A percentile compares a stretch with the other conserved stretches of the same genome.
Evolutionary conservation across 2,329 filamentous ascomycete genomes (phyloP).

Genomic region (Zymoseptoria ardabiliae): DNA sequence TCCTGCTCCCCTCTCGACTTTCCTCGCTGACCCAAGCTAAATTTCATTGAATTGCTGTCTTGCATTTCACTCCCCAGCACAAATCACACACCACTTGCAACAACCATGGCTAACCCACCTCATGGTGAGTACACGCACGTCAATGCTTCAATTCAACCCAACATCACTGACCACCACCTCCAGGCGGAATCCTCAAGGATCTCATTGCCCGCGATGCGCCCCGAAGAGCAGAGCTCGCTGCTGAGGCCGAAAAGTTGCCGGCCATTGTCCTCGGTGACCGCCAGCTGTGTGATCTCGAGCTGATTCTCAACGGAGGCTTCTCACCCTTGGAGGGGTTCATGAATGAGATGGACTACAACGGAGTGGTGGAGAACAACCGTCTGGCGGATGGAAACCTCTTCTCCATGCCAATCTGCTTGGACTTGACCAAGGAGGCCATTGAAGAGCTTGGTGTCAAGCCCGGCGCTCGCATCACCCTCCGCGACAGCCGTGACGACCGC

Average conservation of each 20-base stretch:
- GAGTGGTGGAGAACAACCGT: constrained; percentile 81
- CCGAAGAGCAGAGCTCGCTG: constrained; percentile 67
- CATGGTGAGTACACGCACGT: constrained; percentile 35
- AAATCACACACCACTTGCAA: constrained; percentile 4
- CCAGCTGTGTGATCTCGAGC: constrained; percentile 93
- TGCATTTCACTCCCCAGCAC: neutral
- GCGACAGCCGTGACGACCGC: constrained; percentile 92
- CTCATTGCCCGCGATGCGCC: constrained; percentile 87
- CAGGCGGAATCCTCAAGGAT: constrained; percentile 93
- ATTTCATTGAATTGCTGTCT: neutral
- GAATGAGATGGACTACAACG: constrained; percentile 94
- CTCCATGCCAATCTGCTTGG: constrained; percentile 93
- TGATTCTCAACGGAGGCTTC: constrained; percentile 96
- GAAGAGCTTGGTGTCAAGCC: constrained; percentile 68
- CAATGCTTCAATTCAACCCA: neutral
- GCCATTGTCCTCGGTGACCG: constrained; percentile 82
- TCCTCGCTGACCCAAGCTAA: neutral
- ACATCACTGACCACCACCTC: constrained; percentile 13
- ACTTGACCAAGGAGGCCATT: constrained; percentile 69
- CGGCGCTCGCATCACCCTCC: constrained; percentile 75
- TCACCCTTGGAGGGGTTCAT: constrained; percentile 97
- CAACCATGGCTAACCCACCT: constrained; percentile 44
- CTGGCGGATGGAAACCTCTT: constrained; percentile 86
- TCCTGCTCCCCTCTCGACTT: neutral
- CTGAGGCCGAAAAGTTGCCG: constrained; percentile 79